phyloP scores from a whole-genome alignment of 2,329 filamentous ascomycete species.

The Akanthomyces muscarius region DNA sequence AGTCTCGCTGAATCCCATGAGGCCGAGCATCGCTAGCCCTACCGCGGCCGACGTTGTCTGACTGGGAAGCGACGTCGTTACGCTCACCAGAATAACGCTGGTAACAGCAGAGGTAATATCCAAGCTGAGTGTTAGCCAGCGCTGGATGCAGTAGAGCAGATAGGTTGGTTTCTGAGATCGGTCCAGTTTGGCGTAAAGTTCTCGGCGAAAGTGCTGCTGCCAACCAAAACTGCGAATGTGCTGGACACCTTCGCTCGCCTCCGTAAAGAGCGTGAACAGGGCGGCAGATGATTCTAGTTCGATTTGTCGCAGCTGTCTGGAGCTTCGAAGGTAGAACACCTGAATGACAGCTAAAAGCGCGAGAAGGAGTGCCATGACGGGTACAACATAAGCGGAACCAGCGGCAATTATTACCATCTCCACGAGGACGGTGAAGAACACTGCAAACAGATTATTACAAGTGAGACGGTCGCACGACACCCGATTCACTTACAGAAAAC shows the following conservation, averaged over 20 bases:
- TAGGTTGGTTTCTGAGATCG: slow-evolving; percentile 24
- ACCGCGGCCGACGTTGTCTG: not conserved
- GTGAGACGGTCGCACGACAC: too few relatives aligned
- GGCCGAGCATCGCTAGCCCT: too few relatives aligned
- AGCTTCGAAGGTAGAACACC: slow-evolving; percentile 41
- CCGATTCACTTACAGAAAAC: too few relatives aligned
- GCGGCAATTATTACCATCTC: slow-evolving; percentile 28
- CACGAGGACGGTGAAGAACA: slow-evolving; percentile 11
- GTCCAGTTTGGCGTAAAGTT: slow-evolving; percentile 40
- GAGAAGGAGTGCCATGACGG: slow-evolving; percentile 37
- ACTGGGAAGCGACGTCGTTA: slow-evolving; percentile 24
- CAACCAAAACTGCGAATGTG: slow-evolving; percentile 26
- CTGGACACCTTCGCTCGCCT: slow-evolving; percentile 28
- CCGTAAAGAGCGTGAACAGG: slow-evolving; percentile 37
- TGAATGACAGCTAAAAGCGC: slow-evolving; percentile 21
- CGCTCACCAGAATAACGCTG: slow-evolving; percentile 26
- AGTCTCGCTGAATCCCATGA: too few relatives aligned
- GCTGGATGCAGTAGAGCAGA: slow-evolving; percentile 42
- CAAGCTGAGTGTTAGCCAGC: slow-evolving; percentile 42
- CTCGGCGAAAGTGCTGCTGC: slow-evolving; percentile 31
- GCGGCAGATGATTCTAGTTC: slow-evolving; percentile 50
- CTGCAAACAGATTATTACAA: not conserved
- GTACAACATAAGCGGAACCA: not conserved
- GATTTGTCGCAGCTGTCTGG: slow-evolving; percentile 50
- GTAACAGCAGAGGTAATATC: slow-evolving; percentile 36